Conservation (phyloP, 768 basidiomycete species). For the Mycena galopus region DNA sequence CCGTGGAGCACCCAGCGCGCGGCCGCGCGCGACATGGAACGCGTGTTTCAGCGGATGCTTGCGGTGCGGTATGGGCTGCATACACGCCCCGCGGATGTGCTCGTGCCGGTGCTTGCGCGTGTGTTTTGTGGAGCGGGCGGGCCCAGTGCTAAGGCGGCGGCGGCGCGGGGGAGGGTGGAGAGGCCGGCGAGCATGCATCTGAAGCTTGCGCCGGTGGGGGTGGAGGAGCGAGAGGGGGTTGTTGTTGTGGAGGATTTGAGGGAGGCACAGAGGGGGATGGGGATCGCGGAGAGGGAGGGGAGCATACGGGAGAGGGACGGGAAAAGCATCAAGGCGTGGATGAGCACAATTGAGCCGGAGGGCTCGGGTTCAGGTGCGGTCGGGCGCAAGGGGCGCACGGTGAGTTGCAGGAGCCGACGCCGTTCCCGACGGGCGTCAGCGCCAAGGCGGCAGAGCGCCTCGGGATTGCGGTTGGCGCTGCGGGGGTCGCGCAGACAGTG, state of each 20-base stretch:
- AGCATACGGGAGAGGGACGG: neutral
- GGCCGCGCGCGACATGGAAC: conserved; percentile 48
- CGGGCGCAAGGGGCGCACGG: neutral
- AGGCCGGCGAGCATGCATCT: conserved; percentile 23
- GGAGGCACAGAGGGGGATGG: neutral
- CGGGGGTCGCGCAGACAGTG: conserved; percentile 12
- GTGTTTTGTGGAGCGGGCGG: conserved; percentile 17
- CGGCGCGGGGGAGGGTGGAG: conserved; percentile 6
- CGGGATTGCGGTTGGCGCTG: conserved; percentile 24
- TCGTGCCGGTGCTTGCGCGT: conserved; percentile 41
- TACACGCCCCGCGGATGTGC: conserved; percentile 47
- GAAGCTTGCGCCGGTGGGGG: conserved; percentile 34
- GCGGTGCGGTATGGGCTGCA: conserved; percentile 49
- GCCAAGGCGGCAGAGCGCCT: conserved; percentile 36
- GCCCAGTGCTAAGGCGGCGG: neutral
- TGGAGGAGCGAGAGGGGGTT: conserved; percentile 5
- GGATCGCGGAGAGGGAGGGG: neutral
- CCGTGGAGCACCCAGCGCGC: conserved; percentile 22
- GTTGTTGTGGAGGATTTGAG: neutral
- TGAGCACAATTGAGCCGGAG: conserved; percentile 13
- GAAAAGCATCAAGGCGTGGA: neutral
- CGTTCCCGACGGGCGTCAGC: conserved; percentile 33
- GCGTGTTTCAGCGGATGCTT: conserved; percentile 58
- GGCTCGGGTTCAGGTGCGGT: neutral
- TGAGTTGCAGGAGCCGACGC: conserved; percentile 9